These are phyloP conservation scores for Nigrospora osmanthi DNA, from an alignment of 2,329 filamentous ascomycete genomes.

Conservation along the genomic window DNA sequence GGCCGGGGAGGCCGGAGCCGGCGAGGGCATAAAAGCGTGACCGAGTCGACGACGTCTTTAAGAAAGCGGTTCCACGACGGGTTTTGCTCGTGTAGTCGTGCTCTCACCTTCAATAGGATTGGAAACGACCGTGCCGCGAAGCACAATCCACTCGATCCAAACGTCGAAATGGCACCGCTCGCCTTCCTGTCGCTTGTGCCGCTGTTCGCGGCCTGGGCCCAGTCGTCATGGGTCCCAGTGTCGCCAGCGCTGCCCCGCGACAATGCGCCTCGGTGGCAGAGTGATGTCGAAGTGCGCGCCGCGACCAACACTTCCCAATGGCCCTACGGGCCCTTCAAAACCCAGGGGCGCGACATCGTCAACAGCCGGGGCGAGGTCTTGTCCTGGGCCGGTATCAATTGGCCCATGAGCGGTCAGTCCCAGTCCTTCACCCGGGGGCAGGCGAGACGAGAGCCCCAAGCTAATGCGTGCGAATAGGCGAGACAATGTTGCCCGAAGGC, in stretches of 20 bases:
- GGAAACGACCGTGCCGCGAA: not conserved
- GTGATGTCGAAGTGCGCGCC: constrained; percentile 3
- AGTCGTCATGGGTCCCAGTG: constrained; percentile 9
- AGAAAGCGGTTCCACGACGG: too few species aligned
- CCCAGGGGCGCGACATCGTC: constrained; percentile 27
- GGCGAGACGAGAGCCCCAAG: not conserved
- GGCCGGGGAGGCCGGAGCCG: constrained; percentile 1
- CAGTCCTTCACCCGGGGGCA: too few species aligned
- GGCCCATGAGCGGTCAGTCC: constrained; percentile 24
- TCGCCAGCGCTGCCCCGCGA: constrained; percentile 3
- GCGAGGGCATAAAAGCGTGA: not conserved
- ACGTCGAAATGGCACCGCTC: not conserved
- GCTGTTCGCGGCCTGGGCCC: constrained; percentile 7
- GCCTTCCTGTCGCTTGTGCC: constrained; percentile 4
- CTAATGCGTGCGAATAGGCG: constrained; percentile 18
- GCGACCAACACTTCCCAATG: constrained; percentile 15
- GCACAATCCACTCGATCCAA: not conserved
- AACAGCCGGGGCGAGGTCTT: constrained; percentile 25
- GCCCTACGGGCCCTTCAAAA: constrained; percentile 31
- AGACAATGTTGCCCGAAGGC: constrained; percentile 49
- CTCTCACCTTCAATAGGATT: not conserved
- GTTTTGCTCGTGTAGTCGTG: not conserved
- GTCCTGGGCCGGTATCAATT: constrained; percentile 27
- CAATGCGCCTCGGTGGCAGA: constrained; percentile 6
- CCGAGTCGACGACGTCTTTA: not conserved